phyloP scores from a whole-genome alignment of 2,329 filamentous ascomycete species.

The Fusarium albidum region DNA sequence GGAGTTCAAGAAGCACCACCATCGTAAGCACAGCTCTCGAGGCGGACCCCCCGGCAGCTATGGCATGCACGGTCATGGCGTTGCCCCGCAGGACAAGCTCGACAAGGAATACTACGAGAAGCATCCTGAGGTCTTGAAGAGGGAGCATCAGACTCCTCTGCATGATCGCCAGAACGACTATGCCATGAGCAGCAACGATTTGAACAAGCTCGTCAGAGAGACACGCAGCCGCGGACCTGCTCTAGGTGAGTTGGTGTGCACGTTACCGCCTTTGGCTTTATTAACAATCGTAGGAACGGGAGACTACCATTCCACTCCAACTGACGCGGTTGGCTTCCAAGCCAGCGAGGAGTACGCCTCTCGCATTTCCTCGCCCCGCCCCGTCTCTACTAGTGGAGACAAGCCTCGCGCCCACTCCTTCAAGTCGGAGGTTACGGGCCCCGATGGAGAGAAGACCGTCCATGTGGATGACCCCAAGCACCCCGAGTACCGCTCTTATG shows the following conservation, averaged over 20 bases:
- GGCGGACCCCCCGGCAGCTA: slow-evolving; percentile 86
- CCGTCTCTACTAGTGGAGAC: slow-evolving; percentile 47
- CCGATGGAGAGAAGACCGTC: slow-evolving; percentile 67
- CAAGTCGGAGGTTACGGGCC: slow-evolving; percentile 43
- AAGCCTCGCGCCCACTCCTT: slow-evolving; percentile 32
- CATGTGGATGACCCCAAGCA: slow-evolving; percentile 73
- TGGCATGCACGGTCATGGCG: slow-evolving; percentile 87
- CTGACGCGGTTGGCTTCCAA: slow-evolving; percentile 89
- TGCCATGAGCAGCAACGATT: slow-evolving; percentile 86
- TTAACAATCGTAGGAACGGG: slow-evolving; percentile 65
- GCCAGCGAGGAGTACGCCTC: slow-evolving; percentile 86
- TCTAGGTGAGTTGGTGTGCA: slow-evolving; percentile 53
- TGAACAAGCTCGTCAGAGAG: slow-evolving; percentile 87
- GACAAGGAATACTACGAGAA: slow-evolving; percentile 94
- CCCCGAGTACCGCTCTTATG: slow-evolving; percentile 49
- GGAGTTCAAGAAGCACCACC: slow-evolving; percentile 63
- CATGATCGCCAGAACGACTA: slow-evolving; percentile 72
- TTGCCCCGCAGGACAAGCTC: slow-evolving; percentile 78
- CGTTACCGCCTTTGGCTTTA: slow-evolving; percentile 8
- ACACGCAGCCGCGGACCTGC: slow-evolving; percentile 65
- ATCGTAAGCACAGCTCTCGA: slow-evolving; percentile 76
- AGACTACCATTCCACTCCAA: slow-evolving; percentile 76
- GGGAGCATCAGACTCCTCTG: slow-evolving; percentile 70
- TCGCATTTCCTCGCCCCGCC: slow-evolving; percentile 75
- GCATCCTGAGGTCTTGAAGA: slow-evolving; percentile 82